phyloP scores from a whole-genome alignment of 345 rosid genomes.

The Brassica juncea region DNA sequence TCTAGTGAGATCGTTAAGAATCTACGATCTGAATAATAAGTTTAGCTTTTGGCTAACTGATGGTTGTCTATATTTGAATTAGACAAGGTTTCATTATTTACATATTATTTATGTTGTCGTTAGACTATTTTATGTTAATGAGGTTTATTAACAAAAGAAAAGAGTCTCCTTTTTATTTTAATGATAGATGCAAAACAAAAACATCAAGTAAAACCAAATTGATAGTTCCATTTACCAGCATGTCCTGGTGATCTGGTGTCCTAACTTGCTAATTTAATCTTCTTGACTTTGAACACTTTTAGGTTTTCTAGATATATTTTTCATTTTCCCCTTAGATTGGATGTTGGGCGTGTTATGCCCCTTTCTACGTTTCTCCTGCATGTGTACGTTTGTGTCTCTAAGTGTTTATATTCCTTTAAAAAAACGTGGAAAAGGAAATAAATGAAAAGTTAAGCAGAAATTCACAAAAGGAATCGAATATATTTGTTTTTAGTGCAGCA shows the following conservation, averaged over 20 bases:
- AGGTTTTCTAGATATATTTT: conserved; percentile 1
- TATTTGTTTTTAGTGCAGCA: neutral
- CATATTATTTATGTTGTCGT: neutral
- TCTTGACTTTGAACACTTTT: neutral
- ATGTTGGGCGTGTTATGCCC: conserved; percentile 9
- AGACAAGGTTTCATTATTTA: conserved; percentile 5
- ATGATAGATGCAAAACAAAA: neutral
- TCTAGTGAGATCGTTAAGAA: neutral
- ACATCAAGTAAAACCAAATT: neutral
- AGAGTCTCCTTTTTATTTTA: neutral
- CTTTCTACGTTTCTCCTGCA: conserved; percentile 4
- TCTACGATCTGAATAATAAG: neutral
- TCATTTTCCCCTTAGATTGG: neutral
- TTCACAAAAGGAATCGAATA: neutral
- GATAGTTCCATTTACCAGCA: conserved; percentile 4
- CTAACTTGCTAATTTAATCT: conserved; percentile 6
- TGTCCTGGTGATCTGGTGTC: neutral
- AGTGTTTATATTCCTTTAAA: neutral
- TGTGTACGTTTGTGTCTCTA: neutral
- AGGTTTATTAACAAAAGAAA: neutral
- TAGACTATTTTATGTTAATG: neutral
- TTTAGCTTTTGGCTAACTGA: neutral
- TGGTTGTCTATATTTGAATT: neutral
- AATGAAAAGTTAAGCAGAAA: neutral
- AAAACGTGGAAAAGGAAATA: conserved; percentile 9